Evolutionary conservation across 345 rosid species (phyloP), one percentile per base, ranked within the genome.

Genomic region (Brassica napus): DNA sequence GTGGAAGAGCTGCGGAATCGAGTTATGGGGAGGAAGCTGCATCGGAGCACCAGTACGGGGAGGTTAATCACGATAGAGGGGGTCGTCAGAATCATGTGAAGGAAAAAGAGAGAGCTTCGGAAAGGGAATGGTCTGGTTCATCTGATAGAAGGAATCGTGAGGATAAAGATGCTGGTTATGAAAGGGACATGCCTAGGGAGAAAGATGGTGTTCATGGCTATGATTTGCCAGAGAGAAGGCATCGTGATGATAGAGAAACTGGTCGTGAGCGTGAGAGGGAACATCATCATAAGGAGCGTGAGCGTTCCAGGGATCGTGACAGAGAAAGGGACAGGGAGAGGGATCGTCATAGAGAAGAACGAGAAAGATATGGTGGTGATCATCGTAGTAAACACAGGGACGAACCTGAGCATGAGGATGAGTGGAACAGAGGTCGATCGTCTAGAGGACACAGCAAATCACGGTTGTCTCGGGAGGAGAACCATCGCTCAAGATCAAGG

Each of bases 1-100:
- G 89, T 77, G 91, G 88, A 3, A 86, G 93, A 77, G 88, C 92
- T 67, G 87, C 87, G 18, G 97, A 92, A 73, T 92, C 95, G 76
- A 90, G 97, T 84, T 92, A 89, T 67, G 93, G 90, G 42, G 97
- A 92, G 79, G 95, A 92, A 86, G 93, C 87, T 76, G 91, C 90
- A 57, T 92, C 93, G 70, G 93, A 92, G 71, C 94, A 90, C 69
- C 92, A 87, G 66, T 87, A 87, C 83, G 93, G 93, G 6, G 95
- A 90, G 79, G 88, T 65, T 16, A 88, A 80, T 82, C 90, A 89
- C 57, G 92, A 92, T 11, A 90, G 89, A 83, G 88, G 87, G 60
- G 89, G 81, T 12, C 85, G 92, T 87, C 85, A 77, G 4, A 86
- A 81, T 81, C 77, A 86, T 21, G 69, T 73, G 31, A 88, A 84